These are phyloP conservation scores for Oryza glaberrima DNA, from an alignment of 176 grass and related monocot genomes.

Conservation along the genomic window DNA sequence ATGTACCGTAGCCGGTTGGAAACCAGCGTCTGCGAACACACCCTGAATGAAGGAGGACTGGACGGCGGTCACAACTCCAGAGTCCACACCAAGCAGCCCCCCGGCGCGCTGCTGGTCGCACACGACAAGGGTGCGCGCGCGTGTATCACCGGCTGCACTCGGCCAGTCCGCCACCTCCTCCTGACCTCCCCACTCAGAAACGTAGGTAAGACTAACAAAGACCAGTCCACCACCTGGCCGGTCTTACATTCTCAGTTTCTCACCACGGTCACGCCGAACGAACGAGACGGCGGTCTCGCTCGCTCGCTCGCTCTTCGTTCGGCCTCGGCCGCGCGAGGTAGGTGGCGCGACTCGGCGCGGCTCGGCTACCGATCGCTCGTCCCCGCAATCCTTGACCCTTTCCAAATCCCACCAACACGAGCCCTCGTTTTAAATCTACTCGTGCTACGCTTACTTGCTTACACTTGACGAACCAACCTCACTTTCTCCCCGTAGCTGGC, in stretches of 20 bases:
- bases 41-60: background rate
- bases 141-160: background rate
- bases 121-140: too few relatives aligned
- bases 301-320: background rate
- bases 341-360: conserved; percentile 1
- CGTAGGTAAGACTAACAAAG: background rate
- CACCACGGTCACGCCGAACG: too few relatives aligned
- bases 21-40: too few relatives aligned
- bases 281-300: background rate
- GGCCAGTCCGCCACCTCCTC: background rate
- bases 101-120: background rate
- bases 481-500: background rate
- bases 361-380: background rate
- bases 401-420: background rate
- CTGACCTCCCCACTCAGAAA: background rate
- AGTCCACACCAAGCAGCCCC: too few relatives aligned
- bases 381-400: background rate
- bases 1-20: too few relatives aligned
- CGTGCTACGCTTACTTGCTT: background rate
- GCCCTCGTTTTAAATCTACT: background rate
- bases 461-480: background rate
- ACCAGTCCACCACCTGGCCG: background rate
- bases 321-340: background rate
- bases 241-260: background rate
- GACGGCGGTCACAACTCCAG: background rate